Evolutionary conservation across 768 basidiomycete species (phyloP).

Genomic region (Inosperma sp.): DNA sequence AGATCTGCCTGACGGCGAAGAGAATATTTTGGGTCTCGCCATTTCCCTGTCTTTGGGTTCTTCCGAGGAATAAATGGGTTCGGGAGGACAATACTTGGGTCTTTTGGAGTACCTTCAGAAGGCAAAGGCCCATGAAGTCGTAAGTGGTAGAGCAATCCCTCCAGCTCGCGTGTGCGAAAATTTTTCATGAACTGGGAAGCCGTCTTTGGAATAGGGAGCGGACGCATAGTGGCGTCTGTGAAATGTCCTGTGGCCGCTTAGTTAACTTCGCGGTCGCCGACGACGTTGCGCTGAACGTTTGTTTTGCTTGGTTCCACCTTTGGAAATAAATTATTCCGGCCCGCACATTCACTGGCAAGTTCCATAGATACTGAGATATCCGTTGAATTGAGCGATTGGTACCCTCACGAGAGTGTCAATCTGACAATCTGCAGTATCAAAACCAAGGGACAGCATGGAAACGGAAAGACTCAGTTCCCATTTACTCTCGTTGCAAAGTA

Average conservation of each 20-base stretch:
- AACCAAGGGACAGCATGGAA: not conserved
- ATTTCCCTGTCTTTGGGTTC: slow-evolving; percentile 56
- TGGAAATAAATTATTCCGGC: too few relatives aligned
- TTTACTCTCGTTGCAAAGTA: slow-evolving; percentile 26
- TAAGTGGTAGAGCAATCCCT: slow-evolving; percentile 34
- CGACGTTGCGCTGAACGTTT: too few relatives aligned
- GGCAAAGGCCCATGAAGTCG: slow-evolving; percentile 34
- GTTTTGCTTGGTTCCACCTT: too few relatives aligned
- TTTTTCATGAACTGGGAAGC: slow-evolving; percentile 9
- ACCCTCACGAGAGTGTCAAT: too few relatives aligned
- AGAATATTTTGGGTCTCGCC: slow-evolving; percentile 65
- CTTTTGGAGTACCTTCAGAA: slow-evolving; percentile 3
- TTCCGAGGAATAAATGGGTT: slow-evolving; percentile 72
- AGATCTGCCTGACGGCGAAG: slow-evolving; percentile 73
- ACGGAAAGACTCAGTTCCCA: slow-evolving; percentile 27
- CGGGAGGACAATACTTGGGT: slow-evolving; percentile 30
- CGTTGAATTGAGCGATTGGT: too few relatives aligned
- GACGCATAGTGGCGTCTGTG: not conserved
- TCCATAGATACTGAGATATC: too few relatives aligned
- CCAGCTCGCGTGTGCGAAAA: slow-evolving; percentile 35
- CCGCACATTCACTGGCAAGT: too few relatives aligned
- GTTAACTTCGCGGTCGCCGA: not conserved
- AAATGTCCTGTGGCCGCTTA: too few relatives aligned
- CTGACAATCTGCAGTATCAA: too few relatives aligned
- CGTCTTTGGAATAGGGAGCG: not conserved